Percentiles rank a stretch among this genome's conserved stretches.
Conservation (phyloP, 2,329 filamentous ascomycete genomes). For the Ilyonectria destructans region DNA sequence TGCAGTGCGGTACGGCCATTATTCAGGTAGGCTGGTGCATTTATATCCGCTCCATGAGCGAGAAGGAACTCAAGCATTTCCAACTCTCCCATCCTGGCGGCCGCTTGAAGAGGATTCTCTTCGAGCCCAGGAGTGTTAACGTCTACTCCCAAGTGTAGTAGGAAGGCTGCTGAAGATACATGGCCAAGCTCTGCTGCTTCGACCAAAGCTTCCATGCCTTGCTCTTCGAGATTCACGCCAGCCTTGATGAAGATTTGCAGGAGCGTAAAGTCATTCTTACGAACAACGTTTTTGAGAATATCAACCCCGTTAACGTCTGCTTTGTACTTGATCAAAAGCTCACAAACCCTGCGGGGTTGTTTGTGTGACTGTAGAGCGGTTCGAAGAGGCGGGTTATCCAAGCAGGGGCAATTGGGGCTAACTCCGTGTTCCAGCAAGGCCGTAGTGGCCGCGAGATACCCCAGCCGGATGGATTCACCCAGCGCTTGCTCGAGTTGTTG, state of each 20-base stretch:
- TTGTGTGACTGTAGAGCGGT: slow-evolving; percentile 1
- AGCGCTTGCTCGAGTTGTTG: slow-evolving; percentile 1
- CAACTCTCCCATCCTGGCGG: not conserved
- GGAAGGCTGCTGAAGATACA: not conserved
- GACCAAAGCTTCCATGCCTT: not conserved
- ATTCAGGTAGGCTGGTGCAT: not conserved
- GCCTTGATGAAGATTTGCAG: not conserved
- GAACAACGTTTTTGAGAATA: not conserved
- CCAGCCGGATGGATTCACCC: slow-evolving; percentile 1
- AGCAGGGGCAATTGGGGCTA: slow-evolving; percentile 8
- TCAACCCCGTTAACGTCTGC: slow-evolving; percentile 1
- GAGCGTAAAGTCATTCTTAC: not conserved
- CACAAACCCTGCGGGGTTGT: not conserved
- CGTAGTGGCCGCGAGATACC: not conserved
- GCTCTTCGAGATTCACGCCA: not conserved
- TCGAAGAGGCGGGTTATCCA: not conserved
- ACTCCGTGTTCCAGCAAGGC: not conserved
- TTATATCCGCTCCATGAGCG: not conserved
- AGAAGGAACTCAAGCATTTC: slow-evolving; percentile 4
- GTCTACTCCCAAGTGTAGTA: not conserved
- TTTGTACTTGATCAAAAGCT: slow-evolving; percentile 15
- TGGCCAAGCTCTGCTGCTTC: not conserved
- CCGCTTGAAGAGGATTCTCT: not conserved
- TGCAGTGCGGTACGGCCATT: not conserved
- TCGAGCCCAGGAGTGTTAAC: not conserved